Base-by-base conservation (phyloP, 176 grass and related monocot genomes). In the Alloteropsis semialata region DNA sequence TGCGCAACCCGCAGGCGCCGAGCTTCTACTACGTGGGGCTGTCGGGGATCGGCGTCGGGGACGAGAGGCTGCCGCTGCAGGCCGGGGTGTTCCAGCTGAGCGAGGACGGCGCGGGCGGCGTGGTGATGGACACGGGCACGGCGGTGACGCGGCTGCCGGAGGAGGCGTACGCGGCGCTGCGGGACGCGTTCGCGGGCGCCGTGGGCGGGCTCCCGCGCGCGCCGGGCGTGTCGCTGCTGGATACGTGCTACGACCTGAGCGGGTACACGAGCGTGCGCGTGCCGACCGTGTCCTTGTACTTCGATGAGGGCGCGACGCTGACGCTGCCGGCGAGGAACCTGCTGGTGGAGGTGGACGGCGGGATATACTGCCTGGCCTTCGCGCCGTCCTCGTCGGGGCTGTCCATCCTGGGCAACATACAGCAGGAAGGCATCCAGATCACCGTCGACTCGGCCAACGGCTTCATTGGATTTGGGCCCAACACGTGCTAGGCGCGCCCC, bases 111-210 rank as follows among this genome's bases (percentile, higher is more conserved):
- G 81, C 56, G 22, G 96, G 96, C 21, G 96, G 92, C 22, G 82
- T 93, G 22, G 92, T 98, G 21, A 87, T 98, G 96, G 96, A 98
- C 92, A 98, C 92, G 29, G 92, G 92, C 42, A 98, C 96, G n/a
- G 91, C 92, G 7, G 87, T 95, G 27, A 93, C 92, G 16, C 73
- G 92, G 16, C 89, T 95, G 10, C 92, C 90, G 3, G 10, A 16
- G 6, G 59, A 84, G 46, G 96, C 96, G 36, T 98, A 98, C 65
- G 72, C 46, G 3, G 86, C 87, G 30, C 88, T 98, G 61, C 75
- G 92, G 0, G 89, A 90, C 78, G 87, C 89, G 39, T 98, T 98
- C 80, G 62, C 60, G 30, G 6, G 4, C 14, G 86, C 71, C 30
- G 50, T 90, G 16, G 79, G 27, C 10, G 85, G 24, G 24, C 89